Evolutionary conservation across 164 flowering plant genomes (phyloP).

Genomic region (Kalanchoe fedtschenkoi): DNA sequence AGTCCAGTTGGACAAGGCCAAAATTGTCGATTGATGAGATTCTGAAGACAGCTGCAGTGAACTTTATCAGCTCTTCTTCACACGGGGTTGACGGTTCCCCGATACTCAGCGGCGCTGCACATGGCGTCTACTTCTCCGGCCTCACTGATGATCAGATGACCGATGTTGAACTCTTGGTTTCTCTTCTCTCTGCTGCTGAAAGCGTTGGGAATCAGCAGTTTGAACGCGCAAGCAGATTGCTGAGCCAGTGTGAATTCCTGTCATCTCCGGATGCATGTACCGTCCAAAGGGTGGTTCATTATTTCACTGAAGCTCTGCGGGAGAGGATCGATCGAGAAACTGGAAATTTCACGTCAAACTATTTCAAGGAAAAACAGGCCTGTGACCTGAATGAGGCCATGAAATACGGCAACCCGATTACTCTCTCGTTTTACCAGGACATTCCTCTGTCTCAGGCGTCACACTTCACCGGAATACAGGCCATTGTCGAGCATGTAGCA

Average conservation of each 20-base stretch:
- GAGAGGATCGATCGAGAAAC: conserved; percentile 42
- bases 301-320: conserved; percentile 40
- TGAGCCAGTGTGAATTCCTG: conserved; percentile 24
- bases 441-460: conserved; percentile 25
- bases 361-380: not conserved
- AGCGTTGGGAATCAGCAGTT: conserved; percentile 35
- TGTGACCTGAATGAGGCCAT: conserved; percentile 16
- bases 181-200: conserved; percentile 48
- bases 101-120: conserved; percentile 23
- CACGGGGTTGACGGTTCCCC: conserved; percentile 9
- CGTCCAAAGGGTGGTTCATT: conserved; percentile 37
- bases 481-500: conserved; percentile 28
- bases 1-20: not conserved
- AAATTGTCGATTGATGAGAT: conserved; percentile 29
- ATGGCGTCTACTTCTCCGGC: conserved; percentile 16
- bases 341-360: conserved; percentile 16
- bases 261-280: conserved; percentile 33
- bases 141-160: conserved; percentile 26
- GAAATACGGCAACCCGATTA: conserved; percentile 12
- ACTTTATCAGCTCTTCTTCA: conserved; percentile 21
- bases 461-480: conserved; percentile 44
- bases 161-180: conserved; percentile 33
- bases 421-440: conserved; percentile 16
- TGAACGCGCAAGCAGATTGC: conserved; percentile 28
- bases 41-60: conserved; percentile 37